Conservation (phyloP, 2,329 filamentous ascomycete species). For the Ceratocystis eucalypticola region DNA sequence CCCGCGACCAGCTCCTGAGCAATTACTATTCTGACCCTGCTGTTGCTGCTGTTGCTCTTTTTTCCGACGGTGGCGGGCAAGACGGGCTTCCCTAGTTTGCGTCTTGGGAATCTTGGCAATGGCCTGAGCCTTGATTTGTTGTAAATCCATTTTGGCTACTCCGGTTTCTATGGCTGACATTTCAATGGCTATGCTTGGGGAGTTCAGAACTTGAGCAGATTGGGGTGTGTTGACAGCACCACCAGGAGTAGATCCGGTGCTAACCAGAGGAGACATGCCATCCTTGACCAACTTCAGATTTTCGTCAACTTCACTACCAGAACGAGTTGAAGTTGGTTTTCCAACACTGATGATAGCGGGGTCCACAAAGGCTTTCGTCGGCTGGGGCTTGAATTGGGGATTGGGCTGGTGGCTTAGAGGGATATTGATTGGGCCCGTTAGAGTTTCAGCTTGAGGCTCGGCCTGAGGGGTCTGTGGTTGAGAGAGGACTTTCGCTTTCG, state of each 20-base stretch:
- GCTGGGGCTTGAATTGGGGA: not conserved
- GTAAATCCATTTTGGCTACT: conserved; percentile 1
- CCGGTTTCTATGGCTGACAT: conserved; percentile 8
- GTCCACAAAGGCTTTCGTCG: conserved; percentile 47
- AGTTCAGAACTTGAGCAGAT: not conserved
- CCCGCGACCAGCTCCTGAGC: conserved; percentile 26
- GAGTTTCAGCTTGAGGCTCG: not conserved
- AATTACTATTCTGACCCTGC: not conserved
- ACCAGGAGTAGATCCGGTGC: not conserved
- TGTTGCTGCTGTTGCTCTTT: conserved; percentile 8
- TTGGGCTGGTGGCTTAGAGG: not conserved
- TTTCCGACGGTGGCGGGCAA: conserved; percentile 12
- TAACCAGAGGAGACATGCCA: not conserved
- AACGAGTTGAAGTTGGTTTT: conserved; percentile 9
- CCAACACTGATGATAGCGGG: conserved; percentile 66
- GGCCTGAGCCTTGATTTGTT: not conserved
- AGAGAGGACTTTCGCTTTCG: not conserved
- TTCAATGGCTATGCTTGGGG: not conserved
- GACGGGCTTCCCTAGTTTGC: conserved; percentile 9
- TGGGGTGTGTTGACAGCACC: not conserved
- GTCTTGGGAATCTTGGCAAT: not conserved
- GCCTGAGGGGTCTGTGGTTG: not conserved
- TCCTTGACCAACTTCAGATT: conserved; percentile 2
- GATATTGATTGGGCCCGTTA: not conserved
- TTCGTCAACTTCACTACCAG: conserved; percentile 13